phyloP scores from a whole-genome alignment of 2,329 filamentous ascomycete genomes.

The Penicillium sp. region DNA sequence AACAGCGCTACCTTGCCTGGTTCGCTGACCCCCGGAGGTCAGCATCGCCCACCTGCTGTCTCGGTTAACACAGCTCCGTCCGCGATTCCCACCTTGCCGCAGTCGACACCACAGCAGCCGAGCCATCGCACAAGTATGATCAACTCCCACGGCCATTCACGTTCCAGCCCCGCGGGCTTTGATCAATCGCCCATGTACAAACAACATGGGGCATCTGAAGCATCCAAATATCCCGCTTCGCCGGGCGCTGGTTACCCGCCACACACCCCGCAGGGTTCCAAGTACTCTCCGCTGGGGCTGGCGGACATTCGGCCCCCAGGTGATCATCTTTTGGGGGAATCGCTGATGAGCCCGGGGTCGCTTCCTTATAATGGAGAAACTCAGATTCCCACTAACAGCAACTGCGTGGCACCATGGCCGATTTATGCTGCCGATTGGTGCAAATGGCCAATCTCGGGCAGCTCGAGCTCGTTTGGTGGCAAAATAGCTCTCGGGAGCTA shows the following conservation, averaged over 20 bases:
- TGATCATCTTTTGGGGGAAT: constrained; percentile 77
- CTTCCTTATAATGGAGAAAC: constrained; percentile 68
- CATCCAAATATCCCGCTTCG: constrained; percentile 63
- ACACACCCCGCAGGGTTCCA: constrained; percentile 60
- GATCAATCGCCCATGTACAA: constrained; percentile 61
- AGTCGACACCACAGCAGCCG: constrained; percentile 48
- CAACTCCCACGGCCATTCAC: constrained; percentile 74
- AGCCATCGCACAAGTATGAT: constrained; percentile 66
- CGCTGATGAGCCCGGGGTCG: constrained; percentile 60
- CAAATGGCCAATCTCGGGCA: constrained; percentile 83
- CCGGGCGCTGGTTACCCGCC: constrained; percentile 48
- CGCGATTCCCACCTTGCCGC: constrained; percentile 59
- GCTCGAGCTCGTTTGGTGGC: constrained; percentile 66
- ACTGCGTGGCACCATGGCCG: constrained; percentile 91
- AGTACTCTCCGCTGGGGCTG: constrained; percentile 86
- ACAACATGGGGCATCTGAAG: constrained; percentile 64
- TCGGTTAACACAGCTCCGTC: constrained; percentile 60
- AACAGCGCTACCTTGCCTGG: constrained; percentile 56
- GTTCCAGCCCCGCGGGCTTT: constrained; percentile 74
- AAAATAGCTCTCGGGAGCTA: constrained; percentile 97
- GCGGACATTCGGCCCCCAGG: constrained; percentile 88
- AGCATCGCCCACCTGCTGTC: constrained; percentile 54
- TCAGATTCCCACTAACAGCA: constrained; percentile 73
- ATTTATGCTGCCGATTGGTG: constrained; percentile 99
- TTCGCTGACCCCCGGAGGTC: constrained; percentile 59